Evolutionary conservation across 768 basidiomycete species (phyloP), one percentile per base, ranked within the genome.

Genomic region (Nidularia sp.): DNA sequence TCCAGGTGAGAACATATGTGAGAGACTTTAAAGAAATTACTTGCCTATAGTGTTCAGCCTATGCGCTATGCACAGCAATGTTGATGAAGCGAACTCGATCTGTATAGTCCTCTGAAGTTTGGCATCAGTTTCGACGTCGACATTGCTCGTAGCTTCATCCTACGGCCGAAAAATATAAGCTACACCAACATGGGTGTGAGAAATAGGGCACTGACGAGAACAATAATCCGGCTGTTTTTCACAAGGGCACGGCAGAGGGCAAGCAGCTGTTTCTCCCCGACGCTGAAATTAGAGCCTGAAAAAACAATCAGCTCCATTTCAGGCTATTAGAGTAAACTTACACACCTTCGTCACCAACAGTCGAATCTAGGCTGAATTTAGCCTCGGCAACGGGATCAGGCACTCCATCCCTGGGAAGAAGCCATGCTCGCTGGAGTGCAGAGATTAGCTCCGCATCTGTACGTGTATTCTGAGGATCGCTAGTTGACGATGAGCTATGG

Each of bases 351-450:
- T 85, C 81, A 6, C 79, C 76, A 5, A 89, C 83, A 1, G 67
- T 63, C 0, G 82, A 73, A 58, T 84, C 79, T 34, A 89, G 67
- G 53, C 80, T 80, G 66, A 88, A 88, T 62, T 90, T 90, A n/a
- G 79, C 74, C 55, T 84, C 78, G 5, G 76, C 72, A 36, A 62
- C 59, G 10, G 80, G 64, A 57, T 82, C 74, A 25, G 68, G 51
- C 8, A 67, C 33, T 5, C 80, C 81, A 31, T 74, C 71, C 15
- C 68, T 65, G 1, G 81, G 82, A 9, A 88, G 72, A 9, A 89
- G 71, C 69, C 80, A 82, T 9, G 83, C 79, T 44, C 83, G 67
- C 51, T 80, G 80, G 3, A 89, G 75, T 13, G 80, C 76, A 1
- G 80, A 77, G 39, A 89, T 79, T 13, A 86, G 62, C 57, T 85